A percentile compares a stretch with the other conserved stretches of the same genome.
These are phyloP conservation scores for Sphagnum magellanicum DNA, from an alignment of 228 moss, liverwort and hornwort genomes.

Conservation along the genomic window DNA sequence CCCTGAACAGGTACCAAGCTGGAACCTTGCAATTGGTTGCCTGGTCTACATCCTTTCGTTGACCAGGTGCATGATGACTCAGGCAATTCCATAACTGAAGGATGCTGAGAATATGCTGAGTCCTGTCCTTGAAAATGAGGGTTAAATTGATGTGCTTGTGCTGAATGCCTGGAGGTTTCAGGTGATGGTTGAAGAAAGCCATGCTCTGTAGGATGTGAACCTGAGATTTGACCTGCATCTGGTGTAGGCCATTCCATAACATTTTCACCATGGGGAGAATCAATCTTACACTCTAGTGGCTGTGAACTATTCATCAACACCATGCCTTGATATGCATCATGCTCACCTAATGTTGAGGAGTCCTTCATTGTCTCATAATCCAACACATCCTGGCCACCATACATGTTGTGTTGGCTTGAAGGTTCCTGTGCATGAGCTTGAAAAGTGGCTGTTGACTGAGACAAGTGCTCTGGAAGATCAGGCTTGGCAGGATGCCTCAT, in stretches of 20 bases:
- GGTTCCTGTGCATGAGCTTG: not conserved
- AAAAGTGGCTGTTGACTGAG: not conserved
- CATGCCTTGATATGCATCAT: constrained; percentile 35
- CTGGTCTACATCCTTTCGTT: constrained; percentile 17
- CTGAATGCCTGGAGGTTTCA: too few species aligned
- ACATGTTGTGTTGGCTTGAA: constrained; percentile 26
- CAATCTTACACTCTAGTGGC: constrained; percentile 29
- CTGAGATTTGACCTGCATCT: too few species aligned
- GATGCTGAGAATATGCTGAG: constrained; percentile 5
- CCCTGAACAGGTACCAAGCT: constrained; percentile 12
- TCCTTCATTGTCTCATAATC: constrained; percentile 65
- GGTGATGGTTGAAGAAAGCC: too few species aligned
- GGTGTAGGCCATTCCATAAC: too few species aligned
- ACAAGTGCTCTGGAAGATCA: too few species aligned
- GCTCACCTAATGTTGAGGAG: constrained; percentile 69
- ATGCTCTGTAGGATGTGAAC: too few species aligned
- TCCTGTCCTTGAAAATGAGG: not conserved
- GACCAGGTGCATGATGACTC: constrained; percentile 30
- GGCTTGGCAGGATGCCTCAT: not conserved
- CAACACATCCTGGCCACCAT: constrained; percentile 20
- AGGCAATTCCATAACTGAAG: constrained; percentile 31
- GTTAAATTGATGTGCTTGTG: too few species aligned
- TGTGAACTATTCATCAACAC: constrained; percentile 30
- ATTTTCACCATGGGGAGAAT: not conserved
- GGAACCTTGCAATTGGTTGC: constrained; percentile 20